Conservation (phyloP, 495 filamentous ascomycete species). For the Hypoxylon intermedium region DNA sequence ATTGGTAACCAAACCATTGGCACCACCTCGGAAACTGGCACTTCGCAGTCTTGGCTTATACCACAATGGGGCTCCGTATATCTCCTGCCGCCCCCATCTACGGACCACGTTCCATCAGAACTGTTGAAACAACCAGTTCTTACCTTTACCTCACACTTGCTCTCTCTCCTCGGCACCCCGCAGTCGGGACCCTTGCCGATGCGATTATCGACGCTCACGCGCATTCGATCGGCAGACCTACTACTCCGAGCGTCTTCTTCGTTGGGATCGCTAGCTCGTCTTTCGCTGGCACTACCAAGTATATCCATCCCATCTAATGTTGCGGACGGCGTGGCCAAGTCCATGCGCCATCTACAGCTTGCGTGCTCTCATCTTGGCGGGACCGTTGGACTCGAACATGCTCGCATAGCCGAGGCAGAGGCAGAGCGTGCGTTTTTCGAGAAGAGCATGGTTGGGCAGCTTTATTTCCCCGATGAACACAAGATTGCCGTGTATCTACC, state of each 20-base stretch:
- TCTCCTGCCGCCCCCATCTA: constrained; percentile 68
- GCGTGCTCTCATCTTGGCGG: constrained; percentile 77
- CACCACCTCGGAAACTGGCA: constrained; percentile 52
- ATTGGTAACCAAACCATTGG: constrained; percentile 64
- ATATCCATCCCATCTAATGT: constrained; percentile 91
- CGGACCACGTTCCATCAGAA: constrained; percentile 48
- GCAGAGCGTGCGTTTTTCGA: constrained; percentile 97
- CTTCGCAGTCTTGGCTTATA: constrained; percentile 89
- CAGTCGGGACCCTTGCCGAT: constrained; percentile 80
- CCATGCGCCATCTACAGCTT: constrained; percentile 74
- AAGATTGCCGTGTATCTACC: constrained; percentile 98
- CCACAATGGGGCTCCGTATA: constrained; percentile 97
- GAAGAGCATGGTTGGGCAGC: constrained; percentile 98
- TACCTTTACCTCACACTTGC: constrained; percentile 89
- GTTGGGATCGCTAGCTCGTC: constrained; percentile 86
- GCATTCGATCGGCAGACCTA: constrained; percentile 84
- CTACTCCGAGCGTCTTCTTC: constrained; percentile 91
- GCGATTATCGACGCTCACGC: constrained; percentile 80
- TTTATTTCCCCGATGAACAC: constrained; percentile 97
- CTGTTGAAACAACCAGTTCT: constrained; percentile 79
- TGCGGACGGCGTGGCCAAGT: constrained; percentile 81
- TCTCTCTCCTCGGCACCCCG: constrained; percentile 87
- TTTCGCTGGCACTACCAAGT: constrained; percentile 82
- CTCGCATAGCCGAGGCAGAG: constrained; percentile 82
- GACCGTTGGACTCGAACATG: constrained; percentile 69